Conservation (phyloP, 2,329 filamentous ascomycete genomes). For the Neocatenulostroma microsporum region DNA sequence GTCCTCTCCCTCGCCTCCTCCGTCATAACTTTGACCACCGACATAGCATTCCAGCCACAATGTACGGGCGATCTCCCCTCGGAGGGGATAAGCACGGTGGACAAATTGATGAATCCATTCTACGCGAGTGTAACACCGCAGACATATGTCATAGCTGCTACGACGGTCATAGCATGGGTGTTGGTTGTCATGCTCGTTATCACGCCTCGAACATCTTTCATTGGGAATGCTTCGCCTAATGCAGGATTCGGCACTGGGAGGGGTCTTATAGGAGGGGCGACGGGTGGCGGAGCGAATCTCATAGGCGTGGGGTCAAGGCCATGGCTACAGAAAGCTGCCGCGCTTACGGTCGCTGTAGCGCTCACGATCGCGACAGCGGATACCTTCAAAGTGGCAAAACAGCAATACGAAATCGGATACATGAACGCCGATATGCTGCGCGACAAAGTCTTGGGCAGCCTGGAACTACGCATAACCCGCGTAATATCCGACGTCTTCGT, state of each 20-base stretch:
- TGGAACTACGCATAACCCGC: constrained; percentile 80
- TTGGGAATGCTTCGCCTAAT: constrained; percentile 59
- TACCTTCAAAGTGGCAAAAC: constrained; percentile 75
- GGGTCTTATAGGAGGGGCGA: constrained; percentile 77
- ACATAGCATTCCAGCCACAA: constrained; percentile 53
- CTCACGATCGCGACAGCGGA: constrained; percentile 89
- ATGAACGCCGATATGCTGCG: constrained; percentile 74
- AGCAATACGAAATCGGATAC: constrained; percentile 70
- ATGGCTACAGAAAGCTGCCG: constrained; percentile 73
- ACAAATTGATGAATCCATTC: constrained; percentile 75
- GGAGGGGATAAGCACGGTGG: constrained; percentile 44
- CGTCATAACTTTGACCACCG: constrained; percentile 51
- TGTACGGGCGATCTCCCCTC: constrained; percentile 43
- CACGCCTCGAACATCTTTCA: constrained; percentile 86
- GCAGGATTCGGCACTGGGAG: constrained; percentile 51
- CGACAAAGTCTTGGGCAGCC: constrained; percentile 69
- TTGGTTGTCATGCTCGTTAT: constrained; percentile 91
- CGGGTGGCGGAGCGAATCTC: constrained; percentile 52
- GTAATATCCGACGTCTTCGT: constrained; percentile 94
- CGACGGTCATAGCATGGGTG: constrained; percentile 84
- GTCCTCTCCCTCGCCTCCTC: constrained; percentile 46
- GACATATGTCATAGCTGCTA: constrained; percentile 84
- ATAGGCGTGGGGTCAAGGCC: constrained; percentile 85
- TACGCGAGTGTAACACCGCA: constrained; percentile 90
- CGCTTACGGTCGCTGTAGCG: constrained; percentile 63